phyloP scores from a whole-genome alignment of 2,329 filamentous ascomycete genomes.

The Cyclaneusma minus region DNA sequence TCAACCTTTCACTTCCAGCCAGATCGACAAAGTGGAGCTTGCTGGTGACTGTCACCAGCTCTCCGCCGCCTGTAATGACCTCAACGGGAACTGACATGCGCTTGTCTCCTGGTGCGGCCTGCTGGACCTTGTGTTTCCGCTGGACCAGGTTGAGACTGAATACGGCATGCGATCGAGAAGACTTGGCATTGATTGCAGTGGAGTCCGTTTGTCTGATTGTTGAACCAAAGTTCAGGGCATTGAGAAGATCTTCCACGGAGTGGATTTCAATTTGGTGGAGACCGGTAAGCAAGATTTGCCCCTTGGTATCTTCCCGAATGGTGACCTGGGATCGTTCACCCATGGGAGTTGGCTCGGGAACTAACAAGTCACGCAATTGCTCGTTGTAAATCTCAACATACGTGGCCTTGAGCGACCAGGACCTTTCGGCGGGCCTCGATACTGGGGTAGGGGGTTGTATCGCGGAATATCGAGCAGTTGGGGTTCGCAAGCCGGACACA shows the following conservation, averaged over 20 bases:
- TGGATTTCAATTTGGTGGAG: constrained; percentile 79
- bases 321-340: constrained; percentile 66
- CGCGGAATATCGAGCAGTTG: constrained; percentile 63
- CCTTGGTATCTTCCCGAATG: constrained; percentile 88
- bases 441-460: constrained; percentile 15
- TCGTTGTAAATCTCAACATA: constrained; percentile 99
- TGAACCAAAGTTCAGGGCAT: constrained; percentile 81
- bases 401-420: constrained; percentile 84
- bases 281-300: constrained; percentile 85
- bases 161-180: constrained; percentile 91
- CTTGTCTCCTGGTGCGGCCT: constrained; percentile 52
- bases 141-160: constrained; percentile 91
- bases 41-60: constrained; percentile 79
- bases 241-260: constrained; percentile 80
- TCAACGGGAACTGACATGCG: constrained; percentile 78
- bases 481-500: constrained; percentile 65
- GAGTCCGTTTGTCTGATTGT: constrained; percentile 91
- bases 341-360: constrained; percentile 55
- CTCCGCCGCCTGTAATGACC: constrained; percentile 52
- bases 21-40: constrained; percentile 98
- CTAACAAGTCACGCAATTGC: constrained; percentile 74
- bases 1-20: constrained; percentile 88
- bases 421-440: constrained; percentile 39
- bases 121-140: constrained; percentile 47
- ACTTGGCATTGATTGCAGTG: constrained; percentile 94